These are phyloP conservation scores for Eutrema japonicum DNA, from an alignment of 345 rosid genomes.

Conservation along the genomic window DNA sequence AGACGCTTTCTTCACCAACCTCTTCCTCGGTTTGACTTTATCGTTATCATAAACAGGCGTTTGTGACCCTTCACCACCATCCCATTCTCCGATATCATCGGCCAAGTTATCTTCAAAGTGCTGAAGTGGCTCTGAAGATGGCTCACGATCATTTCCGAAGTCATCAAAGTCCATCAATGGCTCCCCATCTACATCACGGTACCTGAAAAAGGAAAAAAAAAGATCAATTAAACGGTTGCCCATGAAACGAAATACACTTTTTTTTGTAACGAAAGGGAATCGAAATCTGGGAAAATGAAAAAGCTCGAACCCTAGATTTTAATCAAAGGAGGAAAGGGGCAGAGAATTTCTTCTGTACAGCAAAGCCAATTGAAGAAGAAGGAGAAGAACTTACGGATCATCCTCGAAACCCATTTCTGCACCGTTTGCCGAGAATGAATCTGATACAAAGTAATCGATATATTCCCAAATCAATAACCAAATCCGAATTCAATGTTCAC, in stretches of 20 bases:
- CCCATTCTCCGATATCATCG: constrained; percentile 66
- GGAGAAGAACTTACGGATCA: constrained; percentile 61
- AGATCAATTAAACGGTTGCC: constrained; percentile 7
- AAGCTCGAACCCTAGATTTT: constrained; percentile 45
- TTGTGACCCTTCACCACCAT: constrained; percentile 61
- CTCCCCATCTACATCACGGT: constrained; percentile 95
- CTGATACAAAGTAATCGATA: too few species aligned
- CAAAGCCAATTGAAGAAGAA: background rate
- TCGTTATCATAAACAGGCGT: constrained; percentile 72
- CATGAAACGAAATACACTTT: background rate
- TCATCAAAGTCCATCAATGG: constrained; percentile 92
- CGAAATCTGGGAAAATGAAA: background rate
- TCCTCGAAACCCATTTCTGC: constrained; percentile 71
- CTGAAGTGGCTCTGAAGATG: constrained; percentile 57
- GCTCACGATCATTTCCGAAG: constrained; percentile 64
- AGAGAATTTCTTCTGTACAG: background rate
- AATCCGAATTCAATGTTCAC: too few species aligned
- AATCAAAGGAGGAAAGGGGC: background rate
- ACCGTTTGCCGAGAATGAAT: constrained; percentile 15
- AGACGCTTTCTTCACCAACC: constrained; percentile 79
- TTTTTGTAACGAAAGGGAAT: background rate
- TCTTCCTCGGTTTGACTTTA: constrained; percentile 74
- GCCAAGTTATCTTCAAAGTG: constrained; percentile 58
- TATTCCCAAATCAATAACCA: too few species aligned
- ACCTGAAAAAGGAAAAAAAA: constrained; percentile 45